phyloP scores from a whole-genome alignment of 202 grass and related monocot species.

The Schoenoplectus triqueter region DNA sequence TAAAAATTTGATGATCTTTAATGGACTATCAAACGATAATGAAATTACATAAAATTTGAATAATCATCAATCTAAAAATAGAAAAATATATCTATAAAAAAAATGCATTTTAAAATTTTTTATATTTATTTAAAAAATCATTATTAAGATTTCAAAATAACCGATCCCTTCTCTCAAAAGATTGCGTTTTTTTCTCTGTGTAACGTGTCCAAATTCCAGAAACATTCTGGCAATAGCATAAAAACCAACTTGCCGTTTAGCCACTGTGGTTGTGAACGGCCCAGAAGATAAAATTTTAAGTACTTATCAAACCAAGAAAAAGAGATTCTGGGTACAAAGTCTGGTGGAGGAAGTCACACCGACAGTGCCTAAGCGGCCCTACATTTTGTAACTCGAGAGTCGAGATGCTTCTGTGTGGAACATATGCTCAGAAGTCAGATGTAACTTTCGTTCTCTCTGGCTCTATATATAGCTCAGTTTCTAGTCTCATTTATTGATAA shows the following conservation, averaged over 20 bases:
- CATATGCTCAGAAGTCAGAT: background rate
- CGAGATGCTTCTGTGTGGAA: constrained; percentile 32
- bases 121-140: no score
- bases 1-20: no score
- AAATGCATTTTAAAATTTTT: no score
- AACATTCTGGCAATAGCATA: background rate
- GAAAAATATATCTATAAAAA: no score
- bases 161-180: background rate
- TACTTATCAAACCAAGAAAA: constrained; percentile 19
- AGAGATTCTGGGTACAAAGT: constrained; percentile 26
- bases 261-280: background rate
- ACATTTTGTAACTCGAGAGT: background rate
- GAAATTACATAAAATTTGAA: no score
- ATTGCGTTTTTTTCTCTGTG: background rate
- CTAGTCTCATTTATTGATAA: constrained; percentile 10
- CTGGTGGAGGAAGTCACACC: constrained; percentile 31
- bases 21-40: no score
- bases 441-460: constrained; percentile 27
- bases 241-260: constrained; percentile 18
- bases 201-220: constrained; percentile 27
- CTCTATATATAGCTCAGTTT: constrained; percentile 30
- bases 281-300: background rate
- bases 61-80: no score
- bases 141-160: no score
- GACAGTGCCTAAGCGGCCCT: constrained; percentile 30